Conservation (phyloP, 305 asterid genomes). For the Fraxinus sp. region DNA sequence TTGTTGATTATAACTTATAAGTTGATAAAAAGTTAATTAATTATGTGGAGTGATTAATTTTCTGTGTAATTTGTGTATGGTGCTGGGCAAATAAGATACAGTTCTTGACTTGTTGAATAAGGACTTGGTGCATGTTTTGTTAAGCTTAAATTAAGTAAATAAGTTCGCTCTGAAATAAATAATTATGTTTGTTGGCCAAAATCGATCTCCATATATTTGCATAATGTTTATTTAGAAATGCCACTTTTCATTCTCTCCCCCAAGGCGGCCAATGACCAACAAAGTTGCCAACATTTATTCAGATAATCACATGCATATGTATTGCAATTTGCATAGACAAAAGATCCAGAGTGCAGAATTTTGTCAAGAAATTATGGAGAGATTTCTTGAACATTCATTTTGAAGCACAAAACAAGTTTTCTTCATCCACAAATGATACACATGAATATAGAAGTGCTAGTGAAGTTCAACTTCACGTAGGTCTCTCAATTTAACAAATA, state of each 20-base stretch:
- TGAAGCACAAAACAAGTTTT: constrained; percentile 1
- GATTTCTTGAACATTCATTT: neutral
- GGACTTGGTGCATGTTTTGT: neutral
- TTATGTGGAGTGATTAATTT: neutral
- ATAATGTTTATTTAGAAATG: neutral
- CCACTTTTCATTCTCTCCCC: neutral
- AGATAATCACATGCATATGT: neutral
- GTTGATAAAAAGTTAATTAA: constrained; percentile 7
- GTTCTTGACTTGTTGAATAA: neutral
- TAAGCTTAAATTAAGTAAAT: neutral
- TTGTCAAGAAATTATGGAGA: neutral
- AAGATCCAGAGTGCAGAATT: neutral
- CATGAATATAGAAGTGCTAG: neutral
- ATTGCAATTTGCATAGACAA: neutral
- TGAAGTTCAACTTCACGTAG: neutral
- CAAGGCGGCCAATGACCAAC: neutral
- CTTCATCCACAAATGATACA: neutral
- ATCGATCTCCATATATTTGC: neutral
- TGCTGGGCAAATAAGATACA: neutral
- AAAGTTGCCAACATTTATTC: neutral
- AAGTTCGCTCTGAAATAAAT: neutral
- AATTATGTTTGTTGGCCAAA: neutral
- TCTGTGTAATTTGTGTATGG: neutral
- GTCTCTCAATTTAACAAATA: neutral
- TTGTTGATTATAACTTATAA: neutral